Base-by-base conservation (phyloP, 768 basidiomycete genomes). In the Lentinus tigrinus region DNA sequence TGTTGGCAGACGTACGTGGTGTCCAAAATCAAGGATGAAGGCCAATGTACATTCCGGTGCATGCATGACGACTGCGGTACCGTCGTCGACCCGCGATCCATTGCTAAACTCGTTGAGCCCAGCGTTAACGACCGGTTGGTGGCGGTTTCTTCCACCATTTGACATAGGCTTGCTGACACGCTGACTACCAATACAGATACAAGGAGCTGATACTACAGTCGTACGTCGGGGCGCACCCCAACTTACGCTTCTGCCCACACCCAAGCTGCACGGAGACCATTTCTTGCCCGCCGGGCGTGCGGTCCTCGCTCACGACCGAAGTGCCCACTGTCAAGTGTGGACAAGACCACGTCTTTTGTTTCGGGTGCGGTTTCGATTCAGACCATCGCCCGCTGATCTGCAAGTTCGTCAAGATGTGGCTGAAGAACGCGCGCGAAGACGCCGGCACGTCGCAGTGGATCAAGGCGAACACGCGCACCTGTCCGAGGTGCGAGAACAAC, bases 391-490 rank as follows among this genome's bases (percentile, higher is more conserved):
- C 97, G 0, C 84, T 96, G 40, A 81, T 95, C 50, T 99, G 97
- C 73, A 77, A 74, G 19, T 85, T 95, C 27, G 91, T 93, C 56
- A 86, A 80, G 76, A 81, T 91, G 77, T 99, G 97, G 97, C 73
- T 95, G 67, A 91, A 89, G 83, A 98, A 96, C 72, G 97, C 96
- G 70, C 84, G 86, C 47, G 97, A 99, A 68, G 97, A 99, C 69
- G 93, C 91, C 58, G 97, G 98, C 75, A 99, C 97, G 19, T 91
- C 93, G 27, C 98, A 99, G 71, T 99, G 97, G 97, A 93, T 99
- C 78, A 92, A 91, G 81, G 96, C 95, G 57, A 98, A 99, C 71
- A 99, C 97, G 38, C 97, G 98, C 75, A 95, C 97, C 72, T 99
- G 97, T 70, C 79, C 85, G 4, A 87, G 92, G 70, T 99, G 97